phyloP scores from a whole-genome alignment of 2,329 filamentous ascomycete genomes.

The Diplodia scrobiculata region DNA sequence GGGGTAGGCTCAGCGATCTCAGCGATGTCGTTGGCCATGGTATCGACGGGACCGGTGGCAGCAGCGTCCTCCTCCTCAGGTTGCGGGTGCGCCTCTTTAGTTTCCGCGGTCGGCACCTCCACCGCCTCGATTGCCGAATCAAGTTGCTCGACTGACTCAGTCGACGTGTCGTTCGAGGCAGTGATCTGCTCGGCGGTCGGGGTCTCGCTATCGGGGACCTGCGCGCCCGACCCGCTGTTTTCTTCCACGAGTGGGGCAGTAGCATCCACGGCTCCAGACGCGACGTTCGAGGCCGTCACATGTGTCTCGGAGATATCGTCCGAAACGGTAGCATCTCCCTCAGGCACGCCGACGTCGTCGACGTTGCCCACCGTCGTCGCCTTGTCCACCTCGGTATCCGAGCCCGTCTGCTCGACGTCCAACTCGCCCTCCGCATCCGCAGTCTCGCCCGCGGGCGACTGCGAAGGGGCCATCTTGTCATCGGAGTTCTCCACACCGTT shows the following conservation, averaged over 20 bases:
- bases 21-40: not conserved
- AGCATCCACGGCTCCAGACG: constrained; percentile 8
- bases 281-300: not conserved
- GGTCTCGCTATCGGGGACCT: not conserved
- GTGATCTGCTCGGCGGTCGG: constrained; percentile 15
- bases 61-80: not conserved
- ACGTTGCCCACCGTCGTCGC: constrained; percentile 5
- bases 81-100: not conserved
- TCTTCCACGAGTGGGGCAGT: not conserved
- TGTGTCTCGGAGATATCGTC: constrained; percentile 14
- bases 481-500: not conserved
- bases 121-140: constrained; percentile 4
- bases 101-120: not conserved
- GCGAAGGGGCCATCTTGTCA: not conserved
- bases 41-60: not conserved
- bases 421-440: not conserved
- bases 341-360: constrained; percentile 2
- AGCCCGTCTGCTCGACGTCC: constrained; percentile 2
- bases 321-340: not conserved
- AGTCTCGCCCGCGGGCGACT: not conserved
- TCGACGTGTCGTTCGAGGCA: not conserved
- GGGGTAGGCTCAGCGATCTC: not conserved
- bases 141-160: constrained; percentile 20
- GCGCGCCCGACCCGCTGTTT: not conserved
- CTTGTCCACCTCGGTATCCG: constrained; percentile 17